Evolutionary conservation across 106 monocot genomes (phyloP).

Genomic region (Dendrobium officinale): DNA sequence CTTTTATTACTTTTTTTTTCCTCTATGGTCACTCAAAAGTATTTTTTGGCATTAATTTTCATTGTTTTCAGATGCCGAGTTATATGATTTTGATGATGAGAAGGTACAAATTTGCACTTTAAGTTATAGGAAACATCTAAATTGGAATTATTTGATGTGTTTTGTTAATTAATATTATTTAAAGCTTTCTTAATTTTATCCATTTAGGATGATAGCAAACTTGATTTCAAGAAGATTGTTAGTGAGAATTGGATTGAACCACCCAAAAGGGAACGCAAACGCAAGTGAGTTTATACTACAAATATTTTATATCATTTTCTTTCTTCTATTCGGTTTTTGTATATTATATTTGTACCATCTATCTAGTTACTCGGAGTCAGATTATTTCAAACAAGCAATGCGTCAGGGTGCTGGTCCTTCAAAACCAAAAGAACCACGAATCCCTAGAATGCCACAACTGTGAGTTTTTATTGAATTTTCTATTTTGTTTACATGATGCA

Average conservation of each 20-base stretch:
- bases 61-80: conserved; percentile 39
- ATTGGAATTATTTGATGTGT: background rate
- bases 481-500: background rate
- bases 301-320: background rate
- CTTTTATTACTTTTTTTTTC: background rate
- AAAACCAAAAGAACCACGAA: conserved; percentile 57
- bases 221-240: conserved; percentile 51
- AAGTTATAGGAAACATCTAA: background rate
- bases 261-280: conserved; percentile 45
- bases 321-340: background rate
- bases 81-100: conserved; percentile 55
- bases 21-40: background rate
- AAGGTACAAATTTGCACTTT: conserved; percentile 25
- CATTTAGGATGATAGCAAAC: conserved; percentile 32
- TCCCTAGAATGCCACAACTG: conserved; percentile 72
- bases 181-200: background rate
- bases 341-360: background rate
- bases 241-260: conserved; percentile 58
- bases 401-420: conserved; percentile 45
- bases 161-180: background rate
- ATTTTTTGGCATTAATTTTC: conserved; percentile 4
- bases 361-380: conserved; percentile 60
- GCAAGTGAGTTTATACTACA: conserved; percentile 27
- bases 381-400: conserved; percentile 69
- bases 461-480: conserved; percentile 9